These are phyloP conservation scores for Oenanthe sinensis DNA, from an alignment of 129 eudicot species.

Conservation along the genomic window DNA sequence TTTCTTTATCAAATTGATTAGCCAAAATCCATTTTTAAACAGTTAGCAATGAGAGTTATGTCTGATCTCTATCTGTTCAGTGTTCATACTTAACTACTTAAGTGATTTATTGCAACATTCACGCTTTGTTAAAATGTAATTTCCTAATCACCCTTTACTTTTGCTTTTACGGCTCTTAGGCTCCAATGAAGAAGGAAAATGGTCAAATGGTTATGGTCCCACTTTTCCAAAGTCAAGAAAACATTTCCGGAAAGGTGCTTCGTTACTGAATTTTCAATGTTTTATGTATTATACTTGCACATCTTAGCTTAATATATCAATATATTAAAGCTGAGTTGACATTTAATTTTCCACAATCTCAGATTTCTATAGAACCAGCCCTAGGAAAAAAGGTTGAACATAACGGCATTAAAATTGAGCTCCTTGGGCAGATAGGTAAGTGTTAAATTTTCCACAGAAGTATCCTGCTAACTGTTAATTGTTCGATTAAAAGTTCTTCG, in stretches of 20 bases:
- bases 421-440: constrained; percentile 97
- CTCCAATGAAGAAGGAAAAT: constrained; percentile 88
- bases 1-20: neutral
- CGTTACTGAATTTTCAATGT: neutral
- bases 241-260: constrained; percentile 67
- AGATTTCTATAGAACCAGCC: constrained; percentile 86
- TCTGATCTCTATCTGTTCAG: neutral
- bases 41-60: neutral
- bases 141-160: constrained; percentile 11
- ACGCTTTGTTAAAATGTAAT: constrained; percentile 13
- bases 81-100: neutral
- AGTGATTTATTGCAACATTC: neutral
- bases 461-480: neutral
- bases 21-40: neutral
- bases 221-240: constrained; percentile 91
- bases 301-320: neutral
- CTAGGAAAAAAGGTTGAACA: constrained; percentile 99
- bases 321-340: neutral
- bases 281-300: neutral
- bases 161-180: constrained; percentile 27
- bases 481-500: neutral
- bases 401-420: constrained; percentile 94
- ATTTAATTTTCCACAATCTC: constrained; percentile 16
- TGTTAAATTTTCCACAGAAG: neutral
- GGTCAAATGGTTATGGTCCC: constrained; percentile 89